Conservation (phyloP, 345 rosid species). For the Citrus trifoliata region DNA sequence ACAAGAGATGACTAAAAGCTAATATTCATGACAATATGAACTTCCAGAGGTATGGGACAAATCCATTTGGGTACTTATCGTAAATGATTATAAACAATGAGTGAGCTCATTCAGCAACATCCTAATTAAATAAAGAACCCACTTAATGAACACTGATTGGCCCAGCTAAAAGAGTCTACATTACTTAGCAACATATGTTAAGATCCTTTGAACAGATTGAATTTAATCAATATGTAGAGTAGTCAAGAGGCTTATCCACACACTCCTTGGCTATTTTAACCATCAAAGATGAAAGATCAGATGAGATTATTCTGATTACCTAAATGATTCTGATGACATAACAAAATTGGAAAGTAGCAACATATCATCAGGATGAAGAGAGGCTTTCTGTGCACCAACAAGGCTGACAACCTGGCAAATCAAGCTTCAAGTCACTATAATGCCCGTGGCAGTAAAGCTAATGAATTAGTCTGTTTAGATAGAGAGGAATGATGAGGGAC, state of each 20-base stretch:
- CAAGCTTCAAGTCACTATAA: conserved; percentile 18
- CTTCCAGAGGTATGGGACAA: not conserved
- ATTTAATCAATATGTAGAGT: not conserved
- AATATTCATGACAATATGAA: not conserved
- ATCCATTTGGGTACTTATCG: not conserved
- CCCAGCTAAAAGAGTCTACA: not conserved
- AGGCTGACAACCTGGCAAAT: conserved; percentile 85
- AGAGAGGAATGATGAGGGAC: not conserved
- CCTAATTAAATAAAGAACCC: not conserved
- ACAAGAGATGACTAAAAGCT: not conserved
- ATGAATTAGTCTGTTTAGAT: not conserved
- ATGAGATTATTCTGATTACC: conserved; percentile 43
- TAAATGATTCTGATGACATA: conserved; percentile 89
- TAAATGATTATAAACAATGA: not conserved
- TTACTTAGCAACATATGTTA: not conserved
- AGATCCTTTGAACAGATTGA: not conserved
- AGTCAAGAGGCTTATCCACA: not conserved
- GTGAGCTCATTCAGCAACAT: not conserved
- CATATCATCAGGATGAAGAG: conserved; percentile 97
- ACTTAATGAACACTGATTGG: not conserved
- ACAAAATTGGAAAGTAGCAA: conserved; percentile 90
- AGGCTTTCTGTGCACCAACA: conserved; percentile 96
- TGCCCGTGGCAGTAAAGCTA: conserved; percentile 1
- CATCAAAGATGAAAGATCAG: not conserved
- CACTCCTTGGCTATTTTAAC: not conserved